Evolutionary conservation across 345 rosid species (phyloP), one percentile per base, ranked within the genome.

Genomic region (Eucalyptus leucophloia): DNA sequence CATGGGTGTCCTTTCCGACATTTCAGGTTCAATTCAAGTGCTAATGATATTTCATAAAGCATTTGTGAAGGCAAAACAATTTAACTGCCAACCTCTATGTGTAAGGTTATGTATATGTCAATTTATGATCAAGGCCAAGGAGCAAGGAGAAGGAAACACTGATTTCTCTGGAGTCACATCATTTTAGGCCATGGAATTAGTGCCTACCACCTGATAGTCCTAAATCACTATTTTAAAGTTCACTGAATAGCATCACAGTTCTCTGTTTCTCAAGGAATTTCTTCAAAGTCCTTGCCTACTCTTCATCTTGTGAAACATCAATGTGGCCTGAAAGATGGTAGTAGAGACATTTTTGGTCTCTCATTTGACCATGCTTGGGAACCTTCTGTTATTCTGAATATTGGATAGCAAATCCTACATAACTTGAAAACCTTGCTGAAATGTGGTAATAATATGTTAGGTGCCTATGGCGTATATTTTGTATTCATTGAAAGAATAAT

Each of bases 1-100:
- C 98, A 96, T 87, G 98, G 99, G 87, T 98, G 99, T 88, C 99
- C 99, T 54, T 98, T 94, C 91, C 94, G 98, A 89, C 98, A 97
- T 94, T 97, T 98, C 93, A 97, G 99, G 99, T 97, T 72, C 91
- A 86, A 89, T 88, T 80, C 81, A 12, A 77, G 85, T 77, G 16
- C 47, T 77, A 37, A 72, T 77, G 82, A 37, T 77, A 42, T 77
- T 77, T 77, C 28, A 77, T 77, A 77, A 77, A 40, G 47, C 30
- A 6, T 77, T 40, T 77, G 28, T 77, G 30, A 40, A 77, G 85
- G 85, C 28, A 11, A 77, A 77, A 77, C 85, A 40, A 86, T 62
- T 87, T 30, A 16, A 45, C 28, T 60, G 21, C 50, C 23, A 17
- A 44, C 42, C 53, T 62, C 81, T 44, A 72, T 54, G 12, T 62